Percentiles rank a stretch among this genome's conserved stretches.
Conservation (phyloP, 352 stramenopile species). For the Globisporangium nodosum region DNA sequence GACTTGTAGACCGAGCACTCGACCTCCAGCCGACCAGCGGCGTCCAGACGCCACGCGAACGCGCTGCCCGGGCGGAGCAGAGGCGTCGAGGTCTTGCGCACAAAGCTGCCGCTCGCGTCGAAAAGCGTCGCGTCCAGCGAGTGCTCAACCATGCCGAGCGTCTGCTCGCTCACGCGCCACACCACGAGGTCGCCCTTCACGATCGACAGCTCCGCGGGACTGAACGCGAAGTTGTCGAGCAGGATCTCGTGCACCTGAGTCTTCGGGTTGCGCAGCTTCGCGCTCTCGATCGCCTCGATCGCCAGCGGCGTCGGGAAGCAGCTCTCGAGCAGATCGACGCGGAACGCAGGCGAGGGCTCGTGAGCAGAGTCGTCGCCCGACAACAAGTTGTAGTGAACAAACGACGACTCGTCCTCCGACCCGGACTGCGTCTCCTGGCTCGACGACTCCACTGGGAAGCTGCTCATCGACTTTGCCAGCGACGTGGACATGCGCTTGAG, state of each 20-base stretch:
- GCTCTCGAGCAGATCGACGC: constrained; percentile 1
- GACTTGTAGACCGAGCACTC: constrained; percentile 35
- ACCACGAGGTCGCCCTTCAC: constrained; percentile 26
- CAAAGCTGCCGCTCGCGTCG: background rate
- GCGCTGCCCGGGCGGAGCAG: constrained; percentile 16
- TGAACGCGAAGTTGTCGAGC: constrained; percentile 33
- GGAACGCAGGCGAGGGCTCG: background rate
- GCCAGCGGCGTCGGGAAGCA: constrained; percentile 27
- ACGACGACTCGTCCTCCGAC: constrained; percentile 44
- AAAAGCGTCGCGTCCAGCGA: constrained; percentile 24
- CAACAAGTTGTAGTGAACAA: constrained; percentile 24
- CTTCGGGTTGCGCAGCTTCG: constrained; percentile 2
- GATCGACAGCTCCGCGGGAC: constrained; percentile 23
- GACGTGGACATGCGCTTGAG: constrained; percentile 35
- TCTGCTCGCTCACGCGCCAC: constrained; percentile 29
- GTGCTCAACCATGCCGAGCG: constrained; percentile 35
- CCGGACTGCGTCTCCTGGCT: constrained; percentile 72
- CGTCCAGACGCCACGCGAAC: constrained; percentile 33
- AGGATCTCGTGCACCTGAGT: constrained; percentile 24
- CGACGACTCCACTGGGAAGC: constrained; percentile 33
- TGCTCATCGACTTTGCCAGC: constrained; percentile 14
- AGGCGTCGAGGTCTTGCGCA: constrained; percentile 17
- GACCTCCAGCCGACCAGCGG: constrained; percentile 16
- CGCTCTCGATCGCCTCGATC: constrained; percentile 8
- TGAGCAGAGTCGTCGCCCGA: background rate